Base-by-base conservation (phyloP, 352 stramenopile genomes). In the Pythium periplocum region DNA sequence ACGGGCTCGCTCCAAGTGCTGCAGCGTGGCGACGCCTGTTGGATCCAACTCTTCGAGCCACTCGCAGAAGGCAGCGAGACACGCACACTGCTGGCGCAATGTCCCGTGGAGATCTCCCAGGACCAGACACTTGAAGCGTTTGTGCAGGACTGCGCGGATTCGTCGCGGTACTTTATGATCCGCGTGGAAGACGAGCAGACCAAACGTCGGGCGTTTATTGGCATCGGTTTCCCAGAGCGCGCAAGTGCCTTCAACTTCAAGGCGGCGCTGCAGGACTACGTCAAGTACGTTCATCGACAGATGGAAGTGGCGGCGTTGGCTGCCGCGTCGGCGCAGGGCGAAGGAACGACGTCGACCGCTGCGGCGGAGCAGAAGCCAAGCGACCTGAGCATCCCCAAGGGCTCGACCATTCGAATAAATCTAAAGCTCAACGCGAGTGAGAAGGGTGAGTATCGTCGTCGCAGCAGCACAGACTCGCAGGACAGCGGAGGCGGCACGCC, bases 131-230 rank as follows among this genome's bases (percentile, higher is more conserved):
- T 95, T 32, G 78, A 87, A 38, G 66, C 84, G 42, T 93, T 89
- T 59, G 74, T 95, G 12, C 84, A 93, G 45, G 83, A 95, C 59
- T 95, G 82, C 45, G 80, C 87, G 46, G 84, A 95, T 59, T 93
- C 84, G 49, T 95, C 84, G 48, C 80, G 84, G 33, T 95, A 95
- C 64, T 95, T 95, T 37, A 91, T 95, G 77, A 35, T 95, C 12
- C 84, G 84, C 51, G 75, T 92, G 49, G 83, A 91, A 53, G 84
- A 95, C 60, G 78, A 87, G 51, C 54, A 68, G 39, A 90, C 72
- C 17, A 73, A 78, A 37, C 81, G 82, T 33, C 75, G 77, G 48
- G 84, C 82, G 43, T 95, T 89, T 51, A 61, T 95, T 4, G 84
- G 84, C 45, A 70, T 93, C 17, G 84, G 84, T 47, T 92, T 93